Evolutionary conservation across 768 basidiomycete genomes (phyloP).

Genomic region (Sarcodon sp.): DNA sequence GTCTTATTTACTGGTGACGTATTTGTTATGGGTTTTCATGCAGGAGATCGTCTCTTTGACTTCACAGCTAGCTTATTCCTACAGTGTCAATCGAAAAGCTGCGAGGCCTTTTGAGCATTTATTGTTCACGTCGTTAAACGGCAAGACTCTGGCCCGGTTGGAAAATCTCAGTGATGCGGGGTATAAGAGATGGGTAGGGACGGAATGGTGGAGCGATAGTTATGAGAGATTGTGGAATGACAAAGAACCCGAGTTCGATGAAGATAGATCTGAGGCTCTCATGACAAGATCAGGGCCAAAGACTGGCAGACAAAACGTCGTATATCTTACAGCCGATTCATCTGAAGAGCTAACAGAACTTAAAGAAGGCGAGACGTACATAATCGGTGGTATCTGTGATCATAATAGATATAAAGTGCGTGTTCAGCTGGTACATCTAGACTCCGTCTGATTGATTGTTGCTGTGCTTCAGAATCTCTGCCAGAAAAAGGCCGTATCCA

Average conservation of each 20-base stretch:
- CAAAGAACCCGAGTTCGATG: neutral
- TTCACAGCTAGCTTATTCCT: conserved; percentile 85
- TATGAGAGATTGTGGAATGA: conserved; percentile 56
- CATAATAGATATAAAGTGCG: conserved; percentile 89
- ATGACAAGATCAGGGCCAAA: neutral
- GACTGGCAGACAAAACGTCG: conserved; percentile 29
- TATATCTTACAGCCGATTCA: conserved; percentile 95
- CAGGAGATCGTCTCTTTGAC: conserved; percentile 88
- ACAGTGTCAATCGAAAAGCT: conserved; percentile 75
- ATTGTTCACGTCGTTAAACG: conserved; percentile 72
- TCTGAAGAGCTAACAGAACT: conserved; percentile 77
- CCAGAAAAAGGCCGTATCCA: conserved; percentile 66
- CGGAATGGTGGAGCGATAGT: conserved; percentile 74
- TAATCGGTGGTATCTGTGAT: conserved; percentile 93
- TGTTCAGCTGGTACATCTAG: neutral
- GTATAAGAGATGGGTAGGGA: conserved; percentile 69
- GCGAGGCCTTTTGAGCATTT: conserved; percentile 56
- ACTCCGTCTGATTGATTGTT: neutral
- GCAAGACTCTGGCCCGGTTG: conserved; percentile 50
- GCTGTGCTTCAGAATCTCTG: conserved; percentile 60
- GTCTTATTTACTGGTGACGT: neutral
- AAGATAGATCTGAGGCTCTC: neutral
- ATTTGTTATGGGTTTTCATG: neutral
- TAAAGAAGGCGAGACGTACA: conserved; percentile 74
- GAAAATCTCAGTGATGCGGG: conserved; percentile 52